phyloP scores from a whole-genome alignment of 2,329 filamentous ascomycete species.

The Fusarium mundagurra region DNA sequence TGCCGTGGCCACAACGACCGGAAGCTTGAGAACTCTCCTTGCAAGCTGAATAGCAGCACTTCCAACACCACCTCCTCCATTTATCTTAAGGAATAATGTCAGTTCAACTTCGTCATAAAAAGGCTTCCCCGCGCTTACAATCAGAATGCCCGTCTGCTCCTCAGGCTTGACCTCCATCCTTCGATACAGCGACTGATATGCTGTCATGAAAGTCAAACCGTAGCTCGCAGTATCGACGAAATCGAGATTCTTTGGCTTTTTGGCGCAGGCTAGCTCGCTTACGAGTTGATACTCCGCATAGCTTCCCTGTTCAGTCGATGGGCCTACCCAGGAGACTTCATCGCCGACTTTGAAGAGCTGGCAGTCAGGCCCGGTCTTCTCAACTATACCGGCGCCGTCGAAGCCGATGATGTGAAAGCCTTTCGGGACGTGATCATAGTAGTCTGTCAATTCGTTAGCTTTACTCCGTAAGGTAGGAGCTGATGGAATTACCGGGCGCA shows the following conservation, averaged over 20 bases:
- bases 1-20: not conserved
- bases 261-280: not conserved
- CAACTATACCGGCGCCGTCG: not conserved
- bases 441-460: not conserved
- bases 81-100: not conserved
- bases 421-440: not conserved
- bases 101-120: rapidly evolving
- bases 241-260: not conserved
- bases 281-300: not conserved
- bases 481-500: not conserved
- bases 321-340: not conserved
- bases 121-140: not conserved
- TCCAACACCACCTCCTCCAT: not conserved
- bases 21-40: not conserved
- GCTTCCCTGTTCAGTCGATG: not conserved
- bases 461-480: rapidly evolving
- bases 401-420: not conserved
- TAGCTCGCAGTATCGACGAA: not conserved
- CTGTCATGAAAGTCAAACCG: not conserved
- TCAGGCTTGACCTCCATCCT: not conserved
- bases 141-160: not conserved
- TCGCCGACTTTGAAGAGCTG: not conserved
- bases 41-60: not conserved
- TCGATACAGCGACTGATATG: not conserved
- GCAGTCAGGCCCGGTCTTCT: not conserved